phyloP scores from a whole-genome alignment of 768 basidiomycete genomes.

The Gelatoporia subvermispora region DNA sequence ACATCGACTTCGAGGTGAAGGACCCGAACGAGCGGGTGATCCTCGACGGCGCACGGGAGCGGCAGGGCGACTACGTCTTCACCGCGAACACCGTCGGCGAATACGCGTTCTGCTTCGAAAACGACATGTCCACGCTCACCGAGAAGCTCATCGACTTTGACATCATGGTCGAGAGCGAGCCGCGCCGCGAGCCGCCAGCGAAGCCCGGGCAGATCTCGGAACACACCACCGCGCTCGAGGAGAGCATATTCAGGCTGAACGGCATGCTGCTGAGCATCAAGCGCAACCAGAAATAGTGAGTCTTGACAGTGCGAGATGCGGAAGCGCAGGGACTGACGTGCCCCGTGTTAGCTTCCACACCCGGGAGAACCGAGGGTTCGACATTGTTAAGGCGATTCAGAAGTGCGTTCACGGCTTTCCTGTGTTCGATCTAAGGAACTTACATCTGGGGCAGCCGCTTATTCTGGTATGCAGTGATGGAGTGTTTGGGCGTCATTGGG shows the following conservation, averaged over 20 bases:
- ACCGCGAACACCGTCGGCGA: slow-evolving; percentile 90
- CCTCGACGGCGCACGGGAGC: slow-evolving; percentile 83
- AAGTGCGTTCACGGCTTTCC: slow-evolving; percentile 41
- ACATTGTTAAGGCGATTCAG: slow-evolving; percentile 85
- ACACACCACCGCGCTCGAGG: slow-evolving; percentile 90
- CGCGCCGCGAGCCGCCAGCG: slow-evolving; percentile 81
- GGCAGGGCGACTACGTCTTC: slow-evolving; percentile 95
- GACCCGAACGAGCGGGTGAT: slow-evolving; percentile 87
- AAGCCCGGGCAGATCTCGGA: slow-evolving; percentile 86
- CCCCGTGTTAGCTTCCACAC: slow-evolving; percentile 74
- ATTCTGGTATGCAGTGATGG: slow-evolving; percentile 90
- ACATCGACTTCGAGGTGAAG: slow-evolving; percentile 90
- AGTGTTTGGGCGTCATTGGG: slow-evolving; percentile 69
- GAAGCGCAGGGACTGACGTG: not conserved
- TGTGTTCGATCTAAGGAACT: not conserved
- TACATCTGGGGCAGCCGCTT: slow-evolving; percentile 52
- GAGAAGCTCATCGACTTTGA: slow-evolving; percentile 94
- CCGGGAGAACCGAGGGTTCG: slow-evolving; percentile 90
- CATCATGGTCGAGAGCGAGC: slow-evolving; percentile 99
- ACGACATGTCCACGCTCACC: slow-evolving; percentile 91
- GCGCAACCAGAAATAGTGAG: slow-evolving; percentile 90
- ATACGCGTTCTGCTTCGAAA: slow-evolving; percentile 96
- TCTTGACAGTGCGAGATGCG: slow-evolving; percentile 9
- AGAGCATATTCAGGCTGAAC: slow-evolving; percentile 89
- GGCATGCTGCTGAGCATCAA: slow-evolving; percentile 87